phyloP scores from a whole-genome alignment of 2,329 filamentous ascomycete genomes.

The Penicillium sp. region DNA sequence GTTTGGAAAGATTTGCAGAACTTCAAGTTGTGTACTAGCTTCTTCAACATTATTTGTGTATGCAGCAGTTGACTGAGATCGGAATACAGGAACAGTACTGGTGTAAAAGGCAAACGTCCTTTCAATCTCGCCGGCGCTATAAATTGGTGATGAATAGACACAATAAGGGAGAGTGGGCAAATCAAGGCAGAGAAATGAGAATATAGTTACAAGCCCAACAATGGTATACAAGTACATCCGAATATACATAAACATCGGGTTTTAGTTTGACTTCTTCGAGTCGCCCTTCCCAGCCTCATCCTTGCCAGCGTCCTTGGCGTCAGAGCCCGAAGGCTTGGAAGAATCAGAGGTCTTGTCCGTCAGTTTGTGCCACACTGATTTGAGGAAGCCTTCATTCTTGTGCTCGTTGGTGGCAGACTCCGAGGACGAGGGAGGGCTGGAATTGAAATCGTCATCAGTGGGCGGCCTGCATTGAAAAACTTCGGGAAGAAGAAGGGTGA shows the following conservation, averaged over 20 bases:
- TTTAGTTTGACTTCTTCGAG: constrained; percentile 37
- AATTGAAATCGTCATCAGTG: not conserved
- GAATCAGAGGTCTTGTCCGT: constrained; percentile 52
- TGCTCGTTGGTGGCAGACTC: constrained; percentile 45
- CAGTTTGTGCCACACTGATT: constrained; percentile 85
- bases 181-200: constrained; percentile 10
- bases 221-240: constrained; percentile 23
- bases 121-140: constrained; percentile 36
- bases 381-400: constrained; percentile 83
- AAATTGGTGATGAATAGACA: constrained; percentile 11
- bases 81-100: too few species aligned
- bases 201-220: constrained; percentile 26
- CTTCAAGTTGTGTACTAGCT: too few species aligned
- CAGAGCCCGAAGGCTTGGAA: constrained; percentile 26
- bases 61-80: too few species aligned
- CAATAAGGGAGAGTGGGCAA: not conserved
- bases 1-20: too few species aligned
- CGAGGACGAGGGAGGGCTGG: constrained; percentile 20
- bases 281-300: constrained; percentile 24
- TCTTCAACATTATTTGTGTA: too few species aligned
- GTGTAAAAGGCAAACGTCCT: constrained; percentile 13
- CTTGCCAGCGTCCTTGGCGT: constrained; percentile 24
- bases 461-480: too few species aligned
- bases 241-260: constrained; percentile 14
- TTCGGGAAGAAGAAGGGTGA: too few species aligned